A percentile compares a stretch with the other conserved stretches of the same genome.
Evolutionary conservation across 2,329 filamentous ascomycete species (phyloP).

Genomic region (Pseudogymnoascus sp.): DNA sequence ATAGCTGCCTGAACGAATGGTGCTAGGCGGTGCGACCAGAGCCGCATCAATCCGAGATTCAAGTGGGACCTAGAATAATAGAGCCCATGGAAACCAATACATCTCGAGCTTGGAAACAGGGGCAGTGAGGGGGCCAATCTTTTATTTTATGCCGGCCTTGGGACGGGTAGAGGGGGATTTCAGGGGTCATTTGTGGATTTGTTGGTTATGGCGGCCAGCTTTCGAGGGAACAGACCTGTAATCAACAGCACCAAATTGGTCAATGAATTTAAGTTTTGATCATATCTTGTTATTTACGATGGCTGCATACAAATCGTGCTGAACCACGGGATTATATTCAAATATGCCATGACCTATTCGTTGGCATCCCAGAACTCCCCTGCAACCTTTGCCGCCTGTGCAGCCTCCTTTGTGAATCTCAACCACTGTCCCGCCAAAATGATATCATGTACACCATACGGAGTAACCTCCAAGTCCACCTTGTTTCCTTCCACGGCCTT

Average conservation of each 20-base stretch:
- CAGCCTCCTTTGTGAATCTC: conserved; percentile 36
- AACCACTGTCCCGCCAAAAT: conserved; percentile 33
- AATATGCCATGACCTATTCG: not conserved
- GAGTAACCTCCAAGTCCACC: conserved; percentile 35
- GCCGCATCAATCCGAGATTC: not conserved
- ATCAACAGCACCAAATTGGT: not conserved
- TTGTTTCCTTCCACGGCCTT: conserved; percentile 32
- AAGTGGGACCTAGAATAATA: not conserved
- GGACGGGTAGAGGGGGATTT: not conserved
- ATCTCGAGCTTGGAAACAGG: not conserved
- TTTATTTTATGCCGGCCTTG: not conserved
- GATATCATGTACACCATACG: conserved; percentile 40
- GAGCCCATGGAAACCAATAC: not conserved
- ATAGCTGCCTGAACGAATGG: not conserved
- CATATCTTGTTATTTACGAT: not conserved
- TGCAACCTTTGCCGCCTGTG: conserved; percentile 10
- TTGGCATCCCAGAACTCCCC: conserved; percentile 6
- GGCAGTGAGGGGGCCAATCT: not conserved
- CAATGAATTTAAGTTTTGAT: not conserved
- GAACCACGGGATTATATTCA: not conserved
- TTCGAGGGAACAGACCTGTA: not conserved
- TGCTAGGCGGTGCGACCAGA: not conserved
- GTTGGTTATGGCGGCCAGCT: not conserved
- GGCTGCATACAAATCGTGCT: not conserved
- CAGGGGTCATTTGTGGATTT: not conserved